Evolutionary conservation across 305 asterid species (phyloP).

Genomic region (Fraxinus nigra): DNA sequence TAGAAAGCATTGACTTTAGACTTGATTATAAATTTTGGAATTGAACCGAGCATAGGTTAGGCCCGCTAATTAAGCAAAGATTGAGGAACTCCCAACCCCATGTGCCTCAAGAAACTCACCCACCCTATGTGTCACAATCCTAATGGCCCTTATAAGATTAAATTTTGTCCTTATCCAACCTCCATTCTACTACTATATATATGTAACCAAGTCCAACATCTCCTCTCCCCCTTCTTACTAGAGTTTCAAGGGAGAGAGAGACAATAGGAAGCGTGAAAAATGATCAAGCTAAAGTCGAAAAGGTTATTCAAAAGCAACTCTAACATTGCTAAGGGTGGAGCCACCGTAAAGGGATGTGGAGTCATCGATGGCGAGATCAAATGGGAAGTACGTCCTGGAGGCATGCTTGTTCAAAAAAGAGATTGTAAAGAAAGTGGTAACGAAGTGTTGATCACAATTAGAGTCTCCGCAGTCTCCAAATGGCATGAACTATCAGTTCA

Average conservation of each 20-base stretch:
- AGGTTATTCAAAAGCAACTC: slow-evolving; percentile 58
- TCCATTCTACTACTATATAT: slow-evolving; percentile 26
- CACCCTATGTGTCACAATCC: slow-evolving; percentile 31
- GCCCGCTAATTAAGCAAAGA: slow-evolving; percentile 2
- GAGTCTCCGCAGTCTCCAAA: slow-evolving; percentile 58
- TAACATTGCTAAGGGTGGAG: slow-evolving; percentile 20
- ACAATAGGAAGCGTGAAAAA: slow-evolving; percentile 2
- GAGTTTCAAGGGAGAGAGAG: background rate
- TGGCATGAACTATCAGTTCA: slow-evolving; percentile 50
- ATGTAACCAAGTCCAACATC: slow-evolving; percentile 7
- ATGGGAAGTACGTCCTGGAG: slow-evolving; percentile 86
- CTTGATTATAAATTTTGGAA: background rate
- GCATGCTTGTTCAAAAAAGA: slow-evolving; percentile 81
- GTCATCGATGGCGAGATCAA: slow-evolving; percentile 42
- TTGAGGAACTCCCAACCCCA: slow-evolving; percentile 21
- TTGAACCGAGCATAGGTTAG: slow-evolving; percentile 22
- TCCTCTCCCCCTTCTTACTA: slow-evolving; percentile 8
- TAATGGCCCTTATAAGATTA: slow-evolving; percentile 14
- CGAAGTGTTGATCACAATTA: slow-evolving; percentile 43
- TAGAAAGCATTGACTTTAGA: no score
- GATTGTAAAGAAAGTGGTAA: slow-evolving; percentile 34
- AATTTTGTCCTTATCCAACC: slow-evolving; percentile 26
- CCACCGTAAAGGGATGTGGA: background rate
- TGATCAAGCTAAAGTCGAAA: slow-evolving; percentile 62
- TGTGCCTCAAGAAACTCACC: slow-evolving; percentile 37